phyloP scores from a whole-genome alignment of 2,329 filamentous ascomycete genomes.

The Xylariaceae sp. region DNA sequence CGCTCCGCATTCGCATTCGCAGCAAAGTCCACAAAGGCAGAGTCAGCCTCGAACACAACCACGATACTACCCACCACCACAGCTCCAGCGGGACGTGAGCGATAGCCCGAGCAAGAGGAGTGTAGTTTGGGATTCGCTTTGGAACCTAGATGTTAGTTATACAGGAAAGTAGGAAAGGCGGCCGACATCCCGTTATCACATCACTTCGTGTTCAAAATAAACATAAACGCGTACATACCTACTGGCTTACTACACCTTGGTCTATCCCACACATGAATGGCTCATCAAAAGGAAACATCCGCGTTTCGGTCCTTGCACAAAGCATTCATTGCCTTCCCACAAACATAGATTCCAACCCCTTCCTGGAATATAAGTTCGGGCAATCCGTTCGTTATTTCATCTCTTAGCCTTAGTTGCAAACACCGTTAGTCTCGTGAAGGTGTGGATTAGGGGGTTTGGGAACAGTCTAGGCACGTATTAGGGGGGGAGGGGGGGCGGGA shows the following conservation, averaged over 20 bases:
- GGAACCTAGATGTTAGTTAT: slow-evolving; percentile 65
- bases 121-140: slow-evolving; percentile 67
- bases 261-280: no score
- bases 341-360: not conserved
- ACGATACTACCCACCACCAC: slow-evolving; percentile 25
- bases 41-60: slow-evolving; percentile 33
- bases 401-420: not conserved
- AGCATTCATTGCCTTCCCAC: not conserved
- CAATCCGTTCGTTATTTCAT: not conserved
- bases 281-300: slow-evolving; percentile 4
- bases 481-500: no score
- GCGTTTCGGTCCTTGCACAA: slow-evolving; percentile 2
- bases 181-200: not conserved
- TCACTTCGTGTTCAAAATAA: not conserved
- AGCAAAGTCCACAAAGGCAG: slow-evolving; percentile 31
- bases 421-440: no score
- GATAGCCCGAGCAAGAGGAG: slow-evolving; percentile 50
- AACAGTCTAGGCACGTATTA: no score
- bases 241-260: not conserved
- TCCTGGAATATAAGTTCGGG: not conserved
- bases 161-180: slow-evolving; percentile 47
- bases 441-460: no score
- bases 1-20: slow-evolving; percentile 25
- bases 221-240: not conserved
- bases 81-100: slow-evolving; percentile 50